phyloP scores from a whole-genome alignment of 345 rosid species.

The Populus tremula region DNA sequence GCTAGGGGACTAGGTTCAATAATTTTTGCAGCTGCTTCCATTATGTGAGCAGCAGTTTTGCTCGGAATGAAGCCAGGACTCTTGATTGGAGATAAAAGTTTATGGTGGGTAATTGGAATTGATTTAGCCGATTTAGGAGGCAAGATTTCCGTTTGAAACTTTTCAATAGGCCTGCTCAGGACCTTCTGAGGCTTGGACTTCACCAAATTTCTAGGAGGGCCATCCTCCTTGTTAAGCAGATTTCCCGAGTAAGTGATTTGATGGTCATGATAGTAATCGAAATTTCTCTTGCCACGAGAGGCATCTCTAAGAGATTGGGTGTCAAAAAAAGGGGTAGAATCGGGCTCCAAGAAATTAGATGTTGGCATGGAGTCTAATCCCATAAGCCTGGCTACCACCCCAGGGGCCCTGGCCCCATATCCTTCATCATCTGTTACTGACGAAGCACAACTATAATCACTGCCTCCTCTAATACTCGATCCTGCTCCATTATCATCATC shows the following conservation, averaged over 20 bases:
- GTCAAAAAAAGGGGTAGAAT: slow-evolving; percentile 55
- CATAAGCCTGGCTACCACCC: slow-evolving; percentile 96
- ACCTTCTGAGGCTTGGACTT: slow-evolving; percentile 50
- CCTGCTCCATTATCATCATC: slow-evolving; percentile 60
- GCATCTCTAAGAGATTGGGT: slow-evolving; percentile 54
- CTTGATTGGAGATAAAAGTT: slow-evolving; percentile 92
- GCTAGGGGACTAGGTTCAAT: slow-evolving; percentile 55
- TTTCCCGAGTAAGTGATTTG: slow-evolving; percentile 52
- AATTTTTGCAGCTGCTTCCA: slow-evolving; percentile 95
- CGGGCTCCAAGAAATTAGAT: slow-evolving; percentile 47
- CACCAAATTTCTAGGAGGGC: slow-evolving; percentile 24
- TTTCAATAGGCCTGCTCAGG: slow-evolving; percentile 67
- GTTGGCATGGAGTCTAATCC: slow-evolving; percentile 85
- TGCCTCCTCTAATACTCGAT: slow-evolving; percentile 47
- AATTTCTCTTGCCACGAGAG: slow-evolving; percentile 43
- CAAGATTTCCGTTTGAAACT: slow-evolving; percentile 84
- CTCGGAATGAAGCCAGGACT: slow-evolving; percentile 76
- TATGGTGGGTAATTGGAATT: slow-evolving; percentile 82
- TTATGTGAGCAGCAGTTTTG: slow-evolving; percentile 79
- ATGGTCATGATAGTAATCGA: slow-evolving; percentile 44
- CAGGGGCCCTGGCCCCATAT: slow-evolving; percentile 70
- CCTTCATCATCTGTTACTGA: slow-evolving; percentile 91
- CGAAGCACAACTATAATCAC: slow-evolving; percentile 85
- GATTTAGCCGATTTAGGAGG: slow-evolving; percentile 96
- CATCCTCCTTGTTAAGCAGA: slow-evolving; percentile 47